Base-by-base conservation (phyloP, 2,329 filamentous ascomycete genomes). In the Metarhizium robertsii region DNA sequence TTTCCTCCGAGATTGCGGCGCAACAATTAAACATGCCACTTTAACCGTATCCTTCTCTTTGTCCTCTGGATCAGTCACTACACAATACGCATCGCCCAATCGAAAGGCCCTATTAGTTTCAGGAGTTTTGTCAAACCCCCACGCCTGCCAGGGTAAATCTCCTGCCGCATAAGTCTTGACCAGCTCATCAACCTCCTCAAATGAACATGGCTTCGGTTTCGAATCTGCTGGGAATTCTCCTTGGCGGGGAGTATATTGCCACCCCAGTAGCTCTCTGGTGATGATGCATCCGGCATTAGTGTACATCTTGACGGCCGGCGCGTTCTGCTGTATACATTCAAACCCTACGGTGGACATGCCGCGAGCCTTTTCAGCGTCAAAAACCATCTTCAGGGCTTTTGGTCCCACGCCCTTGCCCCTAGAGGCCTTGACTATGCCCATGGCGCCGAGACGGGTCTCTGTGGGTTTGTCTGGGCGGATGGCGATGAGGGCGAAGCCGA, bases 401-500 rank as follows among this genome's bases (percentile, higher is more conserved):
- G 53, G 32, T 18, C 60, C 62, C 10, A 59, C 34, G 11, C 61
- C 60, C 34, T 59, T 57, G 32, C 59, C 59, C 42, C 57, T 58
- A n/a, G 47, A 53, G 2, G 47, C 11, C 2, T 57, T 55, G 40
- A 61, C 54, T 13, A 63, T 58, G n/a, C 59, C 62, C 55, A 64
- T 60, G 49, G 54, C 36, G 2, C 55, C 59, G 0, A 64, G 52
- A n/a, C 62, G 59, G 5, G 53, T 52, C 30, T 61, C 53, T 3
- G 42, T 47, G 8, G 61, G 60, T 11, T 59, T 59, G 45, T 62
- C 62, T 6, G 57, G 53, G 4, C 61, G 53, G 29, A 53, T 47
- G 1, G 62, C 59, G 18, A 64, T 57, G 36, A 64, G 53, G n/a
- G 45, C 57, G 25, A 63, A 62, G 1, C 56, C 61, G 4, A 63